Evolutionary conservation across 768 basidiomycete genomes (phyloP).

Genomic region (Boletus subcaerulescens): DNA sequence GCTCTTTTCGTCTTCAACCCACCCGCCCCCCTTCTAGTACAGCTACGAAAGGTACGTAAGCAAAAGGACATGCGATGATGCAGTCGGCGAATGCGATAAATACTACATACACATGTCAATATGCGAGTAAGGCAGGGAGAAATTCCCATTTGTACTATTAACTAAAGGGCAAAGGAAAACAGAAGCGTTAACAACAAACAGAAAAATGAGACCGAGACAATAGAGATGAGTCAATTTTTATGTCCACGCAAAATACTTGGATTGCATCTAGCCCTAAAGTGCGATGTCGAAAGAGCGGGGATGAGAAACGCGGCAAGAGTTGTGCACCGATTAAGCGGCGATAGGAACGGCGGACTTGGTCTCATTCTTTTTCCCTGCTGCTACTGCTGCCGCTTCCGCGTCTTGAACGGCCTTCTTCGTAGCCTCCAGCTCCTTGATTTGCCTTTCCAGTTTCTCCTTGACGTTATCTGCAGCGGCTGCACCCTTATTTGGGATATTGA

Average conservation of each 20-base stretch:
- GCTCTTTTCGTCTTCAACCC: constrained; percentile 2
- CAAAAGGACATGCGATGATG: constrained; percentile 8
- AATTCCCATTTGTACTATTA: constrained; percentile 11
- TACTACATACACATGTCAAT: constrained; percentile 22
- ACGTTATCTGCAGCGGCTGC: constrained; percentile 31
- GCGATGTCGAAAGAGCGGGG: background rate
- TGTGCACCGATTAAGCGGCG: constrained; percentile 24
- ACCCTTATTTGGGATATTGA: constrained; percentile 44
- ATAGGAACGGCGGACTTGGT: constrained; percentile 43
- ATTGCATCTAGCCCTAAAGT: constrained; percentile 11
- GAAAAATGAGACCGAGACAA: constrained; percentile 14
- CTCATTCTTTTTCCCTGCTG: constrained; percentile 60
- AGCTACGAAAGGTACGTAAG: constrained; percentile 11
- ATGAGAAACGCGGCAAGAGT: background rate
- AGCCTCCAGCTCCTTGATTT: constrained; percentile 66
- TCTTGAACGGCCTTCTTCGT: constrained; percentile 67
- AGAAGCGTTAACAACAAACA: constrained; percentile 19
- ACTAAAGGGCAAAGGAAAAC: background rate
- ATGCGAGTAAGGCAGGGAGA: constrained; percentile 4
- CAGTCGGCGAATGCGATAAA: constrained; percentile 11
- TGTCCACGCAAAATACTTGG: constrained; percentile 7
- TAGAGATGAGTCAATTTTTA: constrained; percentile 15
- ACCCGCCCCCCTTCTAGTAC: constrained; percentile 14
- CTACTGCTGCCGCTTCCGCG: constrained; percentile 52
- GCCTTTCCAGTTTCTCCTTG: constrained; percentile 48